Base-by-base conservation (phyloP, 495 filamentous ascomycete species). In the Xeromyces bisporus region DNA sequence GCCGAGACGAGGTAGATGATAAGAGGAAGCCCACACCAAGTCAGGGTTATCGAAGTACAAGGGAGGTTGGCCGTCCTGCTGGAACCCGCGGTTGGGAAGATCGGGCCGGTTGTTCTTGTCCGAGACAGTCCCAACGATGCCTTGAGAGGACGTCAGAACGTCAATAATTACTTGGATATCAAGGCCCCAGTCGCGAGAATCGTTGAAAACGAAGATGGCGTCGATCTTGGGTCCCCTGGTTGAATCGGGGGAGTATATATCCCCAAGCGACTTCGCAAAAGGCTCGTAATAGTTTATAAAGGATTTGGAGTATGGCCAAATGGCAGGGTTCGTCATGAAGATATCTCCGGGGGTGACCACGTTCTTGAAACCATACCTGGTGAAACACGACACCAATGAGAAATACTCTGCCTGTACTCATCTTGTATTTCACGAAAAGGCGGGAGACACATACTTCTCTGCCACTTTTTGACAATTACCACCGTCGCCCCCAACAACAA, bases 111-210 rank as follows among this genome's bases (percentile, higher is more conserved):
- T 60, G 39, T 73, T 76, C 40, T 62, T 64, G 10, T 64, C 50
- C 3, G 79, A 81, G 30, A 75, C 62, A 0, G 86, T 93, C 18
- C 89, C 89, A 0, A 92, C 39, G 27, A 76, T 60, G 23, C 89
- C 89, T 10, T 57, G 36, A 3, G 65, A 60, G 2, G 84, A 92
- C 23, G 89, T 60, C 2, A 93, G 64, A 5, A 92, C 46, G 51
- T 97, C 89, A 33, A 74, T 40, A 26, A 94, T 71, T 35, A 97
- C 41, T 42, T 86, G 80, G 4, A 70, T 68, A 50, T 92, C 82
- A n/a, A 89, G 64, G 6, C 72, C 84, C 86, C 87, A 94, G 61
- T 94, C 87, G 15, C 89, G 70, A 7, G 89, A 81, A 52, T 92
- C 83, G 50, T 87, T 82, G 60, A 77, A 92, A 18, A 93, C 74